Conservation (phyloP, 208 protist species). For the Crithidia fasciculata region DNA sequence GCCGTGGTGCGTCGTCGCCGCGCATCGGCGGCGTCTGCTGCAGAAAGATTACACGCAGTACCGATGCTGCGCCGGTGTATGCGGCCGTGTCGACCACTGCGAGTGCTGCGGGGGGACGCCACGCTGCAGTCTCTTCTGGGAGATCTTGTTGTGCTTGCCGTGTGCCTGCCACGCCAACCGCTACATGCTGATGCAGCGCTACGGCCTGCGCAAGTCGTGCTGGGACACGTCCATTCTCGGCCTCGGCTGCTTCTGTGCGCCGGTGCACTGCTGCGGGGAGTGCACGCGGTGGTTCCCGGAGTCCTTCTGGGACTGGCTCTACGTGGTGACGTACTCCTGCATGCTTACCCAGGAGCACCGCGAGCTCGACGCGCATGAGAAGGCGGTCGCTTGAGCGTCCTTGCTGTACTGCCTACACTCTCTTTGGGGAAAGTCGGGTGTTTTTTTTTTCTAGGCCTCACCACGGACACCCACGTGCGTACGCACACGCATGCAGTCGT, state of each 20-base stretch:
- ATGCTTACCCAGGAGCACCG: slow-evolving; percentile 69
- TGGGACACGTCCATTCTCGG: slow-evolving; percentile 60
- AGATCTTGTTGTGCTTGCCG: slow-evolving; percentile 44
- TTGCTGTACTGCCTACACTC: no score
- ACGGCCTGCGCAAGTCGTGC: slow-evolving; percentile 51
- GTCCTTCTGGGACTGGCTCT: slow-evolving; percentile 36
- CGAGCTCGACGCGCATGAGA: slow-evolving; percentile 54
- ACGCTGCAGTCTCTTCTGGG: slow-evolving; percentile 52
- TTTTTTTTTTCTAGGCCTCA: slow-evolving; percentile 15
- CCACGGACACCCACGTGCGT: no score
- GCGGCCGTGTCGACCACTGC: slow-evolving; percentile 32
- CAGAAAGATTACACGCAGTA: slow-evolving; percentile 54
- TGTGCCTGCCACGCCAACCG: slow-evolving; percentile 69
- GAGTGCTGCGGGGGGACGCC: slow-evolving; percentile 36
- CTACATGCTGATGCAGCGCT: slow-evolving; percentile 72
- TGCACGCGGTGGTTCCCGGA: slow-evolving; percentile 22
- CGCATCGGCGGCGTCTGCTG: slow-evolving; percentile 64
- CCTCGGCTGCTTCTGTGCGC: slow-evolving; percentile 33
- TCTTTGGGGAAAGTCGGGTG: neutral
- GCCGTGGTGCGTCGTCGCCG: slow-evolving; percentile 57
- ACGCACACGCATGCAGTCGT: no score
- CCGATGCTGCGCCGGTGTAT: slow-evolving; percentile 66
- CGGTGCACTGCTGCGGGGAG: slow-evolving; percentile 15
- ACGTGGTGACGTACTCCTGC: slow-evolving; percentile 59
- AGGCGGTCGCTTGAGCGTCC: slow-evolving; percentile 18